Conservation (phyloP, 495 filamentous ascomycete genomes). For the Penicillium mononematosum region DNA sequence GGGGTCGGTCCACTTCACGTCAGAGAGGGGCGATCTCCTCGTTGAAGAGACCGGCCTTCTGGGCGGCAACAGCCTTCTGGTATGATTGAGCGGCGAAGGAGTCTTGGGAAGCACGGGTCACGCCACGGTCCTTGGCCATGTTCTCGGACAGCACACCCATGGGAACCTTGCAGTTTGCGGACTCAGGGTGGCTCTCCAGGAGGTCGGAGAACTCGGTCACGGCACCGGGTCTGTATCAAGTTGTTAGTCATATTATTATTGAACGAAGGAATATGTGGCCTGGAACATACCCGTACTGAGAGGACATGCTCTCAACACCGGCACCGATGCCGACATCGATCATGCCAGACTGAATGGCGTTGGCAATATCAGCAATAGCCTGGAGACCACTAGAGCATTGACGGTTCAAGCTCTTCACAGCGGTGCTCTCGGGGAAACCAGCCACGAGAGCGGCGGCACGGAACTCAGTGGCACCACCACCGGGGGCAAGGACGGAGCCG, state of each 20-base stretch:
- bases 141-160: conserved; percentile 94
- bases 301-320: conserved; percentile 96
- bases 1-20: conserved; percentile 80
- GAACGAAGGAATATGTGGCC: neutral
- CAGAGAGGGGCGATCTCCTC: conserved; percentile 87
- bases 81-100: conserved; percentile 86
- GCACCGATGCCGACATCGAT: conserved; percentile 94
- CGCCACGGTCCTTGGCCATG: conserved; percentile 83
- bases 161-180: conserved; percentile 94
- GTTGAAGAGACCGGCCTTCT: conserved; percentile 85
- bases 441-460: conserved; percentile 88
- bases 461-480: conserved; percentile 95
- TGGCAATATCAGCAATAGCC: conserved; percentile 89
- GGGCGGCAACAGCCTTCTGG: conserved; percentile 83
- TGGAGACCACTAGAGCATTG: conserved; percentile 90
- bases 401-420: conserved; percentile 82
- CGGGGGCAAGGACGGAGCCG: conserved; percentile 85
- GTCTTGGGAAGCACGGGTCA: conserved; percentile 75
- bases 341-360: conserved; percentile 83
- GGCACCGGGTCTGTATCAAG: conserved; percentile 63
- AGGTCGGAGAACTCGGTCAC: conserved; percentile 94
- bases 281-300: conserved; percentile 75
- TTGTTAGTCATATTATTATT: conserved; percentile 9
- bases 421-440: conserved; percentile 80
- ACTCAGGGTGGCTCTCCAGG: conserved; percentile 76